Evolutionary conservation across 1,139 yeast genomes (phyloP), one percentile per base, ranked within the genome.

Genomic region (Debaryomycetaceae sp.): DNA sequence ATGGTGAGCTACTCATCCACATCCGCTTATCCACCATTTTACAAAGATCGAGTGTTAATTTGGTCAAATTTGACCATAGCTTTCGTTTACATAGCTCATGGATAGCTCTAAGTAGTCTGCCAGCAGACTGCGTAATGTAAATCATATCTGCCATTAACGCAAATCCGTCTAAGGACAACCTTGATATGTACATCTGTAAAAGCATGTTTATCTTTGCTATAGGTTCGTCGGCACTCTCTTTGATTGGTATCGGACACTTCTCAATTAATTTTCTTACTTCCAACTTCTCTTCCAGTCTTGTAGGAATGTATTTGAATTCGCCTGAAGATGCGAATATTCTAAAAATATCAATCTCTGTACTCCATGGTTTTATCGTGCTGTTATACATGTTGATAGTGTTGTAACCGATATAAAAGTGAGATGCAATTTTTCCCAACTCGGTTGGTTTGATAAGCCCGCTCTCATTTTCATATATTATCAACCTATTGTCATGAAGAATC

Each of bases 101-200:
- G 51, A 95, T 78, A 0, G 99, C 98, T 43, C 97, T 69, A 43
- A 91, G 70, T 37, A 95, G 65, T 59, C 99, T 78, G 6, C 95
- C 95, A 0, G 97, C 98, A 35, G 96, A 88, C 61, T 93, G 99
- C 0, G 95, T 87, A 37, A 95, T 81, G 57, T 88, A 93, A 4
- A 88, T 77, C 97, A 91, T 90, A 67, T 95, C 99, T 0, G 97
- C 83, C 75, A 86, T 81, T 47, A 95, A 67, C 0, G 98, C 97
- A 69, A 88, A 88, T 1, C 98, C 99, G 2, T 87, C 95, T 13
- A 95, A 69, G 8, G 74, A 68, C 36, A 91, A 67, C 34, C 84
- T 66, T 1, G 97, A 87, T 14, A 95, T 85, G 56, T 87, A 90
- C 0, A 96, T 80, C 59, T 95, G 99, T 9, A 93, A 66, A 36